A percentile compares a stretch with the other conserved stretches of the same genome.
These are phyloP conservation scores for Ophiostoma quercus DNA, from an alignment of 2,329 filamentous ascomycete genomes.

Conservation along the genomic window DNA sequence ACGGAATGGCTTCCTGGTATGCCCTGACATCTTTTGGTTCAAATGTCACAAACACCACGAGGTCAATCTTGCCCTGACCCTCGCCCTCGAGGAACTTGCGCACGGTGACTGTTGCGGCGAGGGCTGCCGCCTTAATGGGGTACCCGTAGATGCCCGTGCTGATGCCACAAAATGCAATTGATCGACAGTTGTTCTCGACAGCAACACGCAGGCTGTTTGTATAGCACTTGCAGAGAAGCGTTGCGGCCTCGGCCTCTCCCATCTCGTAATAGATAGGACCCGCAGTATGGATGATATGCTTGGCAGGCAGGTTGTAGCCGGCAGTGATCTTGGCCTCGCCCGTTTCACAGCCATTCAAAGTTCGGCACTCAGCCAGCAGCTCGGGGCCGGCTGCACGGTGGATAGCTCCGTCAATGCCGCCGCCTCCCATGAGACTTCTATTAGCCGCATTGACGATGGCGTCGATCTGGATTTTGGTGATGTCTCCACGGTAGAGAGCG, in stretches of 20 bases:
- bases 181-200: conserved; percentile 58
- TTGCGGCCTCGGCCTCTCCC: conserved; percentile 35
- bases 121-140: conserved; percentile 66
- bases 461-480: conserved; percentile 71
- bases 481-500: conserved; percentile 67
- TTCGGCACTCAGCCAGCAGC: conserved; percentile 66
- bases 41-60: conserved; percentile 82
- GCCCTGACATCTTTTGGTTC: conserved; percentile 68
- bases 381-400: conserved; percentile 70
- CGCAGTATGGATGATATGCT: conserved; percentile 82
- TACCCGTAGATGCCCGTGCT: conserved; percentile 91
- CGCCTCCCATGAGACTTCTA: conserved; percentile 68
- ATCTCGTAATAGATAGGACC: conserved; percentile 65
- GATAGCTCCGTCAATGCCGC: conserved; percentile 87
- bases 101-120: conserved; percentile 60
- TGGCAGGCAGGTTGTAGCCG: conserved; percentile 69
- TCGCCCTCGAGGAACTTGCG: conserved; percentile 49
- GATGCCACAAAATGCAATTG: conserved; percentile 75
- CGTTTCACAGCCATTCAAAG: conserved; percentile 65
- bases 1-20: conserved; percentile 71
- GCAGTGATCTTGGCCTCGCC: conserved; percentile 78
- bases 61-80: conserved; percentile 52
- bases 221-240: conserved; percentile 61
- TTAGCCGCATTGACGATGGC: conserved; percentile 95
- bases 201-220: conserved; percentile 66